Base-by-base conservation (phyloP, 208 protist species). In the Polymyxa betae region DNA sequence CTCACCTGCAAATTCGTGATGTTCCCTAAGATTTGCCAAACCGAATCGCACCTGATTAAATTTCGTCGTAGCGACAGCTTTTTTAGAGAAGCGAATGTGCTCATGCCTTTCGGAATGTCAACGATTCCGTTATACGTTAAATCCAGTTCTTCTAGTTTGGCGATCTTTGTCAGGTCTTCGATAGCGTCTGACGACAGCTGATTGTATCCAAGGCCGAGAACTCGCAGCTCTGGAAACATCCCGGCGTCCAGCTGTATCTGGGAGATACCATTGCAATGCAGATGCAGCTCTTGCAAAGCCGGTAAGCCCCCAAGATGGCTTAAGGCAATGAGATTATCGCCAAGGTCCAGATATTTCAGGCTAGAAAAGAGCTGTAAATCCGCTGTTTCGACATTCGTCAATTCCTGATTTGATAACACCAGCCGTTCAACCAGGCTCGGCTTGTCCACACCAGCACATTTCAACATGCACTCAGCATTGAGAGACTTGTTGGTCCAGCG, bases 211-310 rank as follows among this genome's bases (percentile, higher is more conserved):
- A 82, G 72, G n/a, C 72, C 72, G 16, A 82, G 72, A 43, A 82
- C 35, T 16, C 72, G 72, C 5, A 82, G 40, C 16, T 35, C 10
- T 43, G 72, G 72, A n/a, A 45, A 82, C 72, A 43, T 45, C 16
- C 12, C 72, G 72, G 5, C 72, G n/a, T 5, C 72, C n/a, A 82
- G 16, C 5, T 5, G 5, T 35, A 35, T 82, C 16, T 5, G 16
- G n/a, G 72, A 35, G 72, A 82, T 82, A 20, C 72, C 72, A 43
- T 82, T 82, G 35, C 72, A 82, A n/a, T 82, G 72, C n/a, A 82
- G 72, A 43, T 82, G 72, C 16, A 82, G 40, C 72, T 82, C 72
- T 20, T 40, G 10, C 72, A 82, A n/a, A n/a, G 72, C n/a, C 5
- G 72, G 72, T n/a, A 82, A 35, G 12, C 12, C 5, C 12, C 35